A percentile compares a stretch with the other conserved stretches of the same genome.
phyloP scores from a whole-genome alignment of 306 rosid genomes.

The Cicer judaicum region DNA sequence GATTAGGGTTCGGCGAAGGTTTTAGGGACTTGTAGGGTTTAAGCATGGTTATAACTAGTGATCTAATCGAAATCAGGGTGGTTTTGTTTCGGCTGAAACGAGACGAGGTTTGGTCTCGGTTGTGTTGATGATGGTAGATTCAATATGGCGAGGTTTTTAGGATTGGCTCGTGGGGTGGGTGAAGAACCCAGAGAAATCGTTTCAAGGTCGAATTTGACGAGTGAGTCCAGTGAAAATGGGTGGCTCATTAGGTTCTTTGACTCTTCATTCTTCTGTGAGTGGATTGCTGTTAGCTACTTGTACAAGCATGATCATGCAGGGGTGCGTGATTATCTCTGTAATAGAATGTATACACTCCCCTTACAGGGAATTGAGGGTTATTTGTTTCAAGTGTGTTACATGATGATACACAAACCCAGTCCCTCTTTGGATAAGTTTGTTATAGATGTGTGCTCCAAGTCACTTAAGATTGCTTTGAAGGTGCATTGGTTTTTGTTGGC shows the following conservation, averaged over 20 bases:
- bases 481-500: constrained; percentile 95
- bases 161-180: constrained; percentile 67
- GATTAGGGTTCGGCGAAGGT: constrained; percentile 52
- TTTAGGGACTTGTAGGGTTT: constrained; percentile 54
- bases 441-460: constrained; percentile 86
- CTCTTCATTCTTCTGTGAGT: constrained; percentile 96
- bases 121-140: constrained; percentile 58
- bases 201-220: constrained; percentile 57
- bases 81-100: constrained; percentile 17
- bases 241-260: constrained; percentile 99
- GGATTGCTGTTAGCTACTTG: constrained; percentile 97
- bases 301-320: constrained; percentile 95
- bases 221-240: constrained; percentile 89
- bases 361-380: constrained; percentile 91
- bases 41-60: constrained; percentile 41
- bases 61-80: constrained; percentile 41
- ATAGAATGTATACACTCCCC: constrained; percentile 96
- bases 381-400: constrained; percentile 93
- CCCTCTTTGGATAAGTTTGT: constrained; percentile 96
- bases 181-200: constrained; percentile 83
- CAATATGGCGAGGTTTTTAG: constrained; percentile 86
- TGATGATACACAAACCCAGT: constrained; percentile 95
- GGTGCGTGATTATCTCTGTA: constrained; percentile 93
- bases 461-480: constrained; percentile 90
- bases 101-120: constrained; percentile 30